Conservation (phyloP, 2,329 filamentous ascomycete genomes). For the Zarea fungicola region DNA sequence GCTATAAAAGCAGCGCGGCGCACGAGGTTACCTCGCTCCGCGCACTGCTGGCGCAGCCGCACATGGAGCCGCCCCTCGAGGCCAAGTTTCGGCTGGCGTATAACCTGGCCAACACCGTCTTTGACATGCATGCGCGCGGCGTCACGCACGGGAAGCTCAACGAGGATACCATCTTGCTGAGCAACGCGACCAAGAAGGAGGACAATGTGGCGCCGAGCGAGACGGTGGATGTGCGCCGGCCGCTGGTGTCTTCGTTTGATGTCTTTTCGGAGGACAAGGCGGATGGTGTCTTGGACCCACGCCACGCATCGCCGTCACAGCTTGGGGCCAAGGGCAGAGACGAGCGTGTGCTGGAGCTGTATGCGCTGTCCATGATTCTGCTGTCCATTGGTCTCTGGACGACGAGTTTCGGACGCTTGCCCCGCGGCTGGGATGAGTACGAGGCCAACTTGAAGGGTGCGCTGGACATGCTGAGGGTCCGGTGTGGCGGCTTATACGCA, state of each 20-base stretch:
- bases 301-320: constrained; percentile 43
- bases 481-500: constrained; percentile 70
- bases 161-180: constrained; percentile 64
- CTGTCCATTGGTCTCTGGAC: constrained; percentile 74
- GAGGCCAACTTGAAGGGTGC: constrained; percentile 55
- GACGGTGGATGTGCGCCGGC: constrained; percentile 59
- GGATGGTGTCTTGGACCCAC: constrained; percentile 45
- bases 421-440: constrained; percentile 34
- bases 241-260: constrained; percentile 69
- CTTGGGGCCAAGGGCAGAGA: constrained; percentile 46
- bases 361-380: constrained; percentile 67
- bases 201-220: constrained; percentile 34
- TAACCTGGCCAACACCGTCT: constrained; percentile 67
- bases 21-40: constrained; percentile 50
- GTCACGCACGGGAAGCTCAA: constrained; percentile 67
- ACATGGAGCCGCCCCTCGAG: constrained; percentile 63
- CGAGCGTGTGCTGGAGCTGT: constrained; percentile 60
- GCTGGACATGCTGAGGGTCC: constrained; percentile 57
- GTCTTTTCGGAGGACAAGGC: constrained; percentile 46
- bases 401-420: constrained; percentile 53
- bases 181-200: constrained; percentile 38
- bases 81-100: constrained; percentile 71
- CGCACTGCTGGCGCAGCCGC: constrained; percentile 46
- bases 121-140: constrained; percentile 64
- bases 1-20: constrained; percentile 42